Conservation (phyloP, 179 eudicot species). For the Spergularia azorica region DNA sequence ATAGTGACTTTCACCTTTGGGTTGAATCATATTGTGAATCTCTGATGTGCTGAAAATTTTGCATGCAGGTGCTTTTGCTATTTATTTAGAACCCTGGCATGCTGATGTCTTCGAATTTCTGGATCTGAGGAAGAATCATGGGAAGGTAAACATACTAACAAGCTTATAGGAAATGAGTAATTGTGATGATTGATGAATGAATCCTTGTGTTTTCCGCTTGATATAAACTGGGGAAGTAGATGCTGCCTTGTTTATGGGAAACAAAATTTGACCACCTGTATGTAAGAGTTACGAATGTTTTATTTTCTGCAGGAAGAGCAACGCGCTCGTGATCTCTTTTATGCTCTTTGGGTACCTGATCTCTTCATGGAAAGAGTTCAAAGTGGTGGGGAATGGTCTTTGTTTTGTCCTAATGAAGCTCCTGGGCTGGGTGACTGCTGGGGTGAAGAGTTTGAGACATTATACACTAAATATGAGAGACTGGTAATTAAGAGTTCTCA, state of each 20-base stretch:
- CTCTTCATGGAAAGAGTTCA: constrained; percentile 92
- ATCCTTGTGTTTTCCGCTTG: background rate
- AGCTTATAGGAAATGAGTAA: no score
- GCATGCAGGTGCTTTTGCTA: constrained; percentile 82
- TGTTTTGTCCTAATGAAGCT: constrained; percentile 94
- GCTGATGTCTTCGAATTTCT: constrained; percentile 86
- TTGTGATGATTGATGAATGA: background rate
- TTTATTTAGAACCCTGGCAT: constrained; percentile 96
- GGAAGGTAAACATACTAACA: constrained; percentile 51
- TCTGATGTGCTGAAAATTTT: background rate
- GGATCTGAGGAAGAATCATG: constrained; percentile 90
- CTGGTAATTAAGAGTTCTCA: constrained; percentile 42
- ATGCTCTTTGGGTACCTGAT: constrained; percentile 97
- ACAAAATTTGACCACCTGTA: no score
- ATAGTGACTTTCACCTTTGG: background rate
- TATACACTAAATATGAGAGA: constrained; percentile 74
- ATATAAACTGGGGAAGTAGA: background rate
- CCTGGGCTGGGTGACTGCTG: constrained; percentile 97
- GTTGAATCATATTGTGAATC: background rate
- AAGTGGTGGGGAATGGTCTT: constrained; percentile 68
- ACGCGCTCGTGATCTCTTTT: constrained; percentile 88
- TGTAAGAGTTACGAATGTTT: background rate
- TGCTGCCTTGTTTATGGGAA: background rate
- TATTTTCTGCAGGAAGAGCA: constrained; percentile 76
- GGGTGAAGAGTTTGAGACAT: constrained; percentile 79